A percentile compares a stretch with the other conserved stretches of the same genome.
These are phyloP conservation scores for Yamadazyma scolyti DNA, from an alignment of 805 yeast genomes.

Conservation along the genomic window DNA sequence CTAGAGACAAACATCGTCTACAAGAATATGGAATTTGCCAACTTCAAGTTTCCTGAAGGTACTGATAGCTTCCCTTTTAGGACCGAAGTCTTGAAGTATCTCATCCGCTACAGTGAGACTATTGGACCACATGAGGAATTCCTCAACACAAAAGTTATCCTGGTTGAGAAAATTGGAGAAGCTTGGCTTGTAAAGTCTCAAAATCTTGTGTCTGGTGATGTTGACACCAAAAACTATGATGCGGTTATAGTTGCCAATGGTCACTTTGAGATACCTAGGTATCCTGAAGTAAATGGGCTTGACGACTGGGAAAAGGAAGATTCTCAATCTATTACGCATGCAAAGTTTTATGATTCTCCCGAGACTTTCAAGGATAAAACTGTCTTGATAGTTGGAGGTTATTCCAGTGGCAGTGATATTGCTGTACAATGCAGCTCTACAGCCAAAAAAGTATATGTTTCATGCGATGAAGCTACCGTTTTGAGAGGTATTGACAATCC, in stretches of 20 bases:
- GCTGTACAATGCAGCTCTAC: slow-evolving; percentile 54
- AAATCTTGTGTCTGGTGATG: slow-evolving; percentile 6
- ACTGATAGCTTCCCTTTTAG: slow-evolving; percentile 58
- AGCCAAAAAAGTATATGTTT: slow-evolving; percentile 21
- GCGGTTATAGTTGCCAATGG: slow-evolving; percentile 39
- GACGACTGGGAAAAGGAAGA: slow-evolving; percentile 21
- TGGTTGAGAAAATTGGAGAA: slow-evolving; percentile 8
- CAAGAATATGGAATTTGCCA: slow-evolving; percentile 56
- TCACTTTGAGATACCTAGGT: slow-evolving; percentile 31
- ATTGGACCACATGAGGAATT: slow-evolving; percentile 11
- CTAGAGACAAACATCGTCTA: slow-evolving; percentile 70
- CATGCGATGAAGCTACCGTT: slow-evolving; percentile 11
- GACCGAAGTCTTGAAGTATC: slow-evolving; percentile 56
- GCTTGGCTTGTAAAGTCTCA: slow-evolving; percentile 14
- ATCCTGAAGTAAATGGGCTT: slow-evolving; percentile 31
- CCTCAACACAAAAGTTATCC: slow-evolving; percentile 14
- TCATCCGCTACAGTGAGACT: slow-evolving; percentile 48
- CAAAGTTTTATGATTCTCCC: slow-evolving; percentile 26
- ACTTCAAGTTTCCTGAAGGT: slow-evolving; percentile 14
- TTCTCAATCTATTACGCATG: slow-evolving; percentile 27
- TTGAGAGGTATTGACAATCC: slow-evolving; percentile 6
- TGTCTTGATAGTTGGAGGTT: slow-evolving; percentile 72
- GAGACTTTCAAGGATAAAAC: slow-evolving; percentile 28
- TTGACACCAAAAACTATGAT: slow-evolving; percentile 21
- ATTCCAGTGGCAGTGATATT: slow-evolving; percentile 74